Evolutionary conservation across 225 moss, liverwort and hornwort genomes (phyloP), one percentile per base, ranked within the genome.

Genomic region (Thuidium tamariscinum): DNA sequence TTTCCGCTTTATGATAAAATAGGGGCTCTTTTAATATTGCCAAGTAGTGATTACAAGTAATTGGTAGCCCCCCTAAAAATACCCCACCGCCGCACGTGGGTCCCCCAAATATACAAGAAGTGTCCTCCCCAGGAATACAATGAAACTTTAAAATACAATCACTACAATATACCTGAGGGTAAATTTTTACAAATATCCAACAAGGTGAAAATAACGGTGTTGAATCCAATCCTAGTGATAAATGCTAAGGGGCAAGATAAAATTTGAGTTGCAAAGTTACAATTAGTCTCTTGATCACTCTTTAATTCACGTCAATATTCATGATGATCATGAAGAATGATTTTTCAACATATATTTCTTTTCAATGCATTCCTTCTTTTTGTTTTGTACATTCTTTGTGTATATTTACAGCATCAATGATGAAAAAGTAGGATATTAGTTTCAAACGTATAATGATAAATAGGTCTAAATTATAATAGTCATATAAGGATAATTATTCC

Each of bases 261-360:
- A 1, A 67, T 37, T 67, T 22, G 5, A 10, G 20, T 21, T 37
- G 68, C 2, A 2, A 68, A 25, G 13, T 23, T 39, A 14, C 1
- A 25, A 0, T 39, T 39, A 39, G 23, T 68, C 0, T 0, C 13
- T 39, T 68, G 14, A 68, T 68, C 2, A 39, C 7, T 68, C 12
- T 23, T 23, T 17, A 68, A 68, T 23, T 6, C 0, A 68, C 39
- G 13, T 39, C 0, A 0, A 67, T 68, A 23, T 5, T 5, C 1
- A 2, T 4, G 1, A 7, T 23, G 39, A 68, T 68, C 67, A 37
- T 2, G 22, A 12, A 34, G 37, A 0, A 39, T 68, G 37, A 0
- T 49, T 74, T 32, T 74, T 34, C 49, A 49, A 74, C 5, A 49
- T 15, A 2, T 23, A 29, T 29, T 44, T 71, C 17, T 44, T 71